Conservation (phyloP, 352 stramenopile species). For the Globisporangium nagaii region DNA sequence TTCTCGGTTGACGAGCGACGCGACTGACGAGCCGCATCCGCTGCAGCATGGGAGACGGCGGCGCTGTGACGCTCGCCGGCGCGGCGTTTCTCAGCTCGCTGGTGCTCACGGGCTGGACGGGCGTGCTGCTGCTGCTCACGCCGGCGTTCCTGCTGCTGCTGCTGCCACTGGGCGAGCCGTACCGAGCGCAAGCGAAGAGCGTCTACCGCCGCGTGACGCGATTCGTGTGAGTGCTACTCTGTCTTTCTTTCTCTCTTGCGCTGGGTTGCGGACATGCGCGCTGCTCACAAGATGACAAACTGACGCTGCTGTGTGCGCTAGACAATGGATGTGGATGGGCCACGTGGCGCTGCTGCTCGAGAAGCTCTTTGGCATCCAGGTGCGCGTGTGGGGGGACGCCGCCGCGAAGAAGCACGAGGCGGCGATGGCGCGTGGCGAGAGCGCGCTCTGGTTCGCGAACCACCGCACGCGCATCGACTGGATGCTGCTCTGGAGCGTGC, state of each 20-base stretch:
- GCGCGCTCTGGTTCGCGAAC: constrained; percentile 71
- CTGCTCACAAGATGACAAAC: too few species aligned
- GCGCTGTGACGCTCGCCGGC: constrained; percentile 32
- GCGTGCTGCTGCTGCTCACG: constrained; percentile 45
- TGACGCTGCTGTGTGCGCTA: too few species aligned
- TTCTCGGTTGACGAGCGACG: too few species aligned
- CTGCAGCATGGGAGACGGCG: constrained; percentile 21
- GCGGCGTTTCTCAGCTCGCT: constrained; percentile 45
- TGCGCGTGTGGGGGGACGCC: constrained; percentile 52
- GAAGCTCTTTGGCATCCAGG: constrained; percentile 52
- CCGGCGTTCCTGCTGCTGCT: constrained; percentile 43
- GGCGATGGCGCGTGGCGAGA: constrained; percentile 30
- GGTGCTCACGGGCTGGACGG: constrained; percentile 51
- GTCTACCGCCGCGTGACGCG: constrained; percentile 50
- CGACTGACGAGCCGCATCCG: too few species aligned
- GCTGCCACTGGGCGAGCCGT: constrained; percentile 17
- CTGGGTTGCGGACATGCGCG: neutral
- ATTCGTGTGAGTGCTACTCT: constrained; percentile 34
- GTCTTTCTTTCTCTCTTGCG: neutral
- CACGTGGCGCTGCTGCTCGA: constrained; percentile 64
- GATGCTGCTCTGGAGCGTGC: constrained; percentile 78
- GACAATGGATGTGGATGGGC: constrained; percentile 78
- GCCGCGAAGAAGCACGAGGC: constrained; percentile 50
- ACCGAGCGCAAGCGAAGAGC: constrained; percentile 14
- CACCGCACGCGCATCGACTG: constrained; percentile 83